phyloP scores from a whole-genome alignment of 108 stramenopile species.

The Nitzschia sp. region DNA sequence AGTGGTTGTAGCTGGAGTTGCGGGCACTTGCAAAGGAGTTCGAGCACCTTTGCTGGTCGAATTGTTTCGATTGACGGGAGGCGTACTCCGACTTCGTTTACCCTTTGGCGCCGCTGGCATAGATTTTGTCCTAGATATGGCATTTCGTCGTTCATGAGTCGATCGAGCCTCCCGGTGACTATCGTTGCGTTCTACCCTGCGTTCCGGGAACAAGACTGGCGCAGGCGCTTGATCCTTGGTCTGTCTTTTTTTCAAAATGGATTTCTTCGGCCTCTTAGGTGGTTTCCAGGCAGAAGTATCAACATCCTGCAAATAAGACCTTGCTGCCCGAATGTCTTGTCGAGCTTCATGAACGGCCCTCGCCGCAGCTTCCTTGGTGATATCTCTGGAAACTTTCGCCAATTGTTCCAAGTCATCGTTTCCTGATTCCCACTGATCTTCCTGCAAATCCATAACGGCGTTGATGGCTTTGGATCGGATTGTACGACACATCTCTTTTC shows the following conservation, averaged over 20 bases:
- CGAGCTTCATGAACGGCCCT: background rate
- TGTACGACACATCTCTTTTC: background rate
- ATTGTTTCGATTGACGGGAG: background rate
- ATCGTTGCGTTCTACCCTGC: background rate
- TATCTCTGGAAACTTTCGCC: background rate
- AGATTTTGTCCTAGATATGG: background rate
- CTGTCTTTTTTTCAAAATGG: background rate
- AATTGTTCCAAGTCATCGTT: constrained; percentile 2
- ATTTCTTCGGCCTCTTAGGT: background rate
- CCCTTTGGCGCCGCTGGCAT: background rate
- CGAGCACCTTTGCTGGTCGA: background rate
- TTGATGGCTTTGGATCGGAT: constrained; percentile 1
- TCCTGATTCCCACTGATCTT: constrained; percentile 10
- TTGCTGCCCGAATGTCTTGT: background rate
- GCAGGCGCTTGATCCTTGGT: background rate
- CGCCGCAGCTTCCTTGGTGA: background rate
- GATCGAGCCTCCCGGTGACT: background rate
- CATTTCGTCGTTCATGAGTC: background rate
- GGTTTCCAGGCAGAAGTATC: background rate
- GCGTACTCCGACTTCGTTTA: background rate
- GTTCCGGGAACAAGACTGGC: background rate
- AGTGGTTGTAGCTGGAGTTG: background rate
- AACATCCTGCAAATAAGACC: constrained; percentile 2
- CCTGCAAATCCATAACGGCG: constrained; percentile 14
- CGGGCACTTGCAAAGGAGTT: background rate